phyloP scores from a whole-genome alignment of 2,329 filamentous ascomycete species.

The Pezicula carpinea region DNA sequence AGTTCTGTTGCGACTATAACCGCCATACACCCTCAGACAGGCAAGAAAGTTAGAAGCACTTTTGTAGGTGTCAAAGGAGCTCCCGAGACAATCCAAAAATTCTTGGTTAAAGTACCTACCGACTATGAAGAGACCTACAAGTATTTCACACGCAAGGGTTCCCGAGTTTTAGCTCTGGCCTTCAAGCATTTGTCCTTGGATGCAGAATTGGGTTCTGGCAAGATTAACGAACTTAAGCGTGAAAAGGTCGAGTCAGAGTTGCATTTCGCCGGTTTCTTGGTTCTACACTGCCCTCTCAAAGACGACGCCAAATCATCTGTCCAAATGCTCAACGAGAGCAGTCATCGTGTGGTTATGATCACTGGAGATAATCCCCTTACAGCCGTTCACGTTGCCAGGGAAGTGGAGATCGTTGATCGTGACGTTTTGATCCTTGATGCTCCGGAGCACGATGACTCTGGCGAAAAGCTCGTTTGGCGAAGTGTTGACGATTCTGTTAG shows the following conservation, averaged over 20 bases:
- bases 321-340: conserved; percentile 97
- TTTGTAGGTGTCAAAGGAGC: conserved; percentile 96
- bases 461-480: conserved; percentile 84
- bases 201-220: conserved; percentile 73
- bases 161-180: conserved; percentile 85
- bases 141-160: conserved; percentile 93
- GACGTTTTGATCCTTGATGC: conserved; percentile 93
- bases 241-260: conserved; percentile 85
- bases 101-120: conserved; percentile 75
- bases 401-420: conserved; percentile 96
- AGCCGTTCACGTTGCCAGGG: conserved; percentile 87
- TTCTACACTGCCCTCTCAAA: conserved; percentile 92
- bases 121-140: conserved; percentile 98
- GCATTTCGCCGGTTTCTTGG: conserved; percentile 89
- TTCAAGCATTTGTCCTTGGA: conserved; percentile 88
- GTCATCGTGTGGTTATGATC: conserved; percentile 98
- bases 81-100: conserved; percentile 92
- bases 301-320: conserved; percentile 93
- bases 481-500: conserved; percentile 87
- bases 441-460: conserved; percentile 80
- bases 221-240: conserved; percentile 90
- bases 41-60: conserved; percentile 74
- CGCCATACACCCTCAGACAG: conserved; percentile 64
- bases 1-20: conserved; percentile 86
- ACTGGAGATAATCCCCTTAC: conserved; percentile 97